phyloP scores from a whole-genome alignment of 2,329 filamentous ascomycete species.

The Calonectria hawksworthii region DNA sequence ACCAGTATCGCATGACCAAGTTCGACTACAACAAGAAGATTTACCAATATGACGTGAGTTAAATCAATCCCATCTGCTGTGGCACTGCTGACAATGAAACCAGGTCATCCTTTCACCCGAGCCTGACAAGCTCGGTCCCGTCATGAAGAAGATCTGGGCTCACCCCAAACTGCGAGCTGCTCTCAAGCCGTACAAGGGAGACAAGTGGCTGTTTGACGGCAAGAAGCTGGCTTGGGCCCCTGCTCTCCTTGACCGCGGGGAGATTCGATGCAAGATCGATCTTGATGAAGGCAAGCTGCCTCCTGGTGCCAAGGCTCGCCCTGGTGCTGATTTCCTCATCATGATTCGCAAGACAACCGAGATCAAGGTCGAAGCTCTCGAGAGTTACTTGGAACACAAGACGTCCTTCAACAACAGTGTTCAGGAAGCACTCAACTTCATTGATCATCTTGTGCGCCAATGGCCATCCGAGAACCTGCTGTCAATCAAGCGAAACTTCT shows the following conservation, averaged over 20 bases:
- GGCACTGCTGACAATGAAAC: constrained; percentile 24
- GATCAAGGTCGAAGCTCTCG: constrained; percentile 77
- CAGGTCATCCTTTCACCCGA: constrained; percentile 77
- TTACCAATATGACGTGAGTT: constrained; percentile 87
- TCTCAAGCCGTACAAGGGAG: constrained; percentile 62
- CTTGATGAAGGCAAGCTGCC: constrained; percentile 76
- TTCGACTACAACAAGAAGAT: constrained; percentile 73
- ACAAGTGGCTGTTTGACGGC: constrained; percentile 82
- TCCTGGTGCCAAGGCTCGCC: constrained; percentile 48
- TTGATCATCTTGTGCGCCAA: constrained; percentile 91
- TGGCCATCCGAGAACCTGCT: constrained; percentile 77
- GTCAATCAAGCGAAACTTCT: constrained; percentile 87
- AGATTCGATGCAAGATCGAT: constrained; percentile 74
- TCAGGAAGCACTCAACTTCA: constrained; percentile 87
- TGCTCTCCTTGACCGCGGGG: constrained; percentile 58
- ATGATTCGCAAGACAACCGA: constrained; percentile 74
- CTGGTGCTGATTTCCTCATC: constrained; percentile 69
- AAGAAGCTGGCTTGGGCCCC: constrained; percentile 85
- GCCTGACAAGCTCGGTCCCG: constrained; percentile 69
- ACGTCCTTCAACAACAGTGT: constrained; percentile 75
- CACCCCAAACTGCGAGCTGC: constrained; percentile 70
- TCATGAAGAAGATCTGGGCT: constrained; percentile 84
- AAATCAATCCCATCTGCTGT: background rate
- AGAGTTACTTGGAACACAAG: constrained; percentile 74
- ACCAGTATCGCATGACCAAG: constrained; percentile 78